phyloP scores from a whole-genome alignment of 768 basidiomycete genomes.

The Mycena floridula region DNA sequence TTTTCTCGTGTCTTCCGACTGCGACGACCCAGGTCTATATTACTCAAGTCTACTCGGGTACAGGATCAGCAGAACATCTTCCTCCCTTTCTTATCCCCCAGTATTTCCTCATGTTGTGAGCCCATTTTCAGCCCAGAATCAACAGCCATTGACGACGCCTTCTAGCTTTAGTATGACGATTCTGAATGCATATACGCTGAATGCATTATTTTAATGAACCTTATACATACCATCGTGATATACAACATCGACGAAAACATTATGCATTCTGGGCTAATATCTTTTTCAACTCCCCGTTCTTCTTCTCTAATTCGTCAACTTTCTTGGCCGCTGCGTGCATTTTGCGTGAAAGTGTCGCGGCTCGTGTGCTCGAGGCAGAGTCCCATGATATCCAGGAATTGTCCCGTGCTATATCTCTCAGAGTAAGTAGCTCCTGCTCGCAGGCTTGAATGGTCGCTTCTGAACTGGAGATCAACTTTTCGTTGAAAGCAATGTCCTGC shows the following conservation, averaged over 20 bases:
- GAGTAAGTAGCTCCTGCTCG: conserved; percentile 67
- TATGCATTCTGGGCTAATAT: no score
- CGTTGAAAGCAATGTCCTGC: conserved; percentile 78
- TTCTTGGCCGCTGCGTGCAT: conserved; percentile 66
- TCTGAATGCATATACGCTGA: background rate
- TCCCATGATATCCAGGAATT: conserved; percentile 38
- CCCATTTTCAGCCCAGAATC: no score
- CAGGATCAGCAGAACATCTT: conserved; percentile 56
- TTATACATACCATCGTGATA: no score
- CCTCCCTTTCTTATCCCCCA: conserved; percentile 61
- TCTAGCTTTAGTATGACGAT: no score
- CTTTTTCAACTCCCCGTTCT: conserved; percentile 64
- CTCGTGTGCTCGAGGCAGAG: conserved; percentile 51
- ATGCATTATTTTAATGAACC: background rate
- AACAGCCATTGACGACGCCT: no score
- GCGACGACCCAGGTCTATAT: conserved; percentile 52
- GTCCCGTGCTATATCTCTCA: conserved; percentile 60
- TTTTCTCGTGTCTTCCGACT: conserved; percentile 55
- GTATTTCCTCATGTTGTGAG: conserved; percentile 44
- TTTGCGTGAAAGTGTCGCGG: conserved; percentile 65
- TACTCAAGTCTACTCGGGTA: conserved; percentile 62
- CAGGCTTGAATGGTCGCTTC: conserved; percentile 64
- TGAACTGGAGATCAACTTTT: conserved; percentile 49
- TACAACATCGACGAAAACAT: no score
- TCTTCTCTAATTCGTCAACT: conserved; percentile 62